Conservation (phyloP, 108 stramenopile genomes). For the Conticribra weissflogii region DNA sequence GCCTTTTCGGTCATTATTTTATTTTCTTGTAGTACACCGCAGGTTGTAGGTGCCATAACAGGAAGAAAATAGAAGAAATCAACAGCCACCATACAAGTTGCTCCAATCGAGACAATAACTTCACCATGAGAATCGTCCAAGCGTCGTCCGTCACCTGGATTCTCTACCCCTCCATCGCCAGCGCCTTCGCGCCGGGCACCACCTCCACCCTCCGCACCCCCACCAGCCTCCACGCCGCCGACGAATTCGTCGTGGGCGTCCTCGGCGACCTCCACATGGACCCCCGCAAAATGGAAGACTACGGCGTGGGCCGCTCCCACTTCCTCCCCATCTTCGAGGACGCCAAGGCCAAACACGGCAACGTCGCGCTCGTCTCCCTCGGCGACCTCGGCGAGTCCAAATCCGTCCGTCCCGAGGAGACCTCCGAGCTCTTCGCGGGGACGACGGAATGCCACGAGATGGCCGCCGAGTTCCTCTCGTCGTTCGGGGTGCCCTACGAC, state of each 20-base stretch:
- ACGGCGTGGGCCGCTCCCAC: constrained; percentile 50
- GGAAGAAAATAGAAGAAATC: too few relatives aligned
- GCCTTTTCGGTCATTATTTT: too few relatives aligned
- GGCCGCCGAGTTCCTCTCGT: constrained; percentile 65
- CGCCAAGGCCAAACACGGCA: constrained; percentile 58
- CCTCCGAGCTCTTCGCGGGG: constrained; percentile 61
- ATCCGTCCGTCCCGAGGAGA: constrained; percentile 43
- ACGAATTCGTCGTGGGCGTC: constrained; percentile 60
- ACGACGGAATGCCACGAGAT: constrained; percentile 69
- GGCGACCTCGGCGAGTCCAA: constrained; percentile 61
- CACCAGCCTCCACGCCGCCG: constrained; percentile 4
- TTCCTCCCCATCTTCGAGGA: constrained; percentile 62
- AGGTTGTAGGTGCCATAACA: too few relatives aligned
- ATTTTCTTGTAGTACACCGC: too few relatives aligned
- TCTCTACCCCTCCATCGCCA: constrained; percentile 10
- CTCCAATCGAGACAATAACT: neutral
- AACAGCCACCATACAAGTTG: neutral
- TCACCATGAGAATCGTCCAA: constrained; percentile 11
- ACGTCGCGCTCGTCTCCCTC: constrained; percentile 46
- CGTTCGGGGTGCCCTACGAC: constrained; percentile 60
- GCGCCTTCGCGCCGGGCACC: neutral
- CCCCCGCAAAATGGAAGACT: constrained; percentile 81
- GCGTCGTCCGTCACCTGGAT: neutral
- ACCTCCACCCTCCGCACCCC: constrained; percentile 7
- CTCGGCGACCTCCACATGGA: constrained; percentile 89